A percentile compares a stretch with the other conserved stretches of the same genome.
Conservation (phyloP, 2,329 filamentous ascomycete species). For the Fusarium nelsonii region DNA sequence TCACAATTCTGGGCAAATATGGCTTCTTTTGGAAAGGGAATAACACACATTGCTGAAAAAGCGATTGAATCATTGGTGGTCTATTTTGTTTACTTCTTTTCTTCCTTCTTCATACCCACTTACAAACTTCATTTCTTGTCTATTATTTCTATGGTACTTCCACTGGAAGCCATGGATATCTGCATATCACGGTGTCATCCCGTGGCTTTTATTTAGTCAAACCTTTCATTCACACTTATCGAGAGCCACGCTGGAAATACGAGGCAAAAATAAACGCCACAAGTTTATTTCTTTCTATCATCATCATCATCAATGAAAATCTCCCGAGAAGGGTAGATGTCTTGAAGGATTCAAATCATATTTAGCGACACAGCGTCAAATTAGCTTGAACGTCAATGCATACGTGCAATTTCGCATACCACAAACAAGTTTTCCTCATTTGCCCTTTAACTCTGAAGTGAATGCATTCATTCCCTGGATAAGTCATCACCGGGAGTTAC, state of each 20-base stretch:
- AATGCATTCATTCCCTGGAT: not conserved
- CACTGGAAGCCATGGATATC: not conserved
- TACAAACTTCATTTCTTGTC: constrained; percentile 25
- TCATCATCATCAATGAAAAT: constrained; percentile 20
- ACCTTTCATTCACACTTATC: constrained; percentile 39
- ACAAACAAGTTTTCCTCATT: not conserved
- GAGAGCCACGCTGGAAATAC: constrained; percentile 28
- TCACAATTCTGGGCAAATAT: constrained; percentile 15
- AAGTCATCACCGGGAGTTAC: constrained; percentile 21
- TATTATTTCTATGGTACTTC: constrained; percentile 17
- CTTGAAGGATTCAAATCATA: not conserved
- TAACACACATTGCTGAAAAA: constrained; percentile 20
- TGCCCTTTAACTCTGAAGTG: not conserved
- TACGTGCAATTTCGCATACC: constrained; percentile 22
- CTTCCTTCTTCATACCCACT: constrained; percentile 21
- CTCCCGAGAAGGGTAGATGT: constrained; percentile 22
- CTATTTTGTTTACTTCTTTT: not conserved
- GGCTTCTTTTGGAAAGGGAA: not conserved
- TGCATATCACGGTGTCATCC: constrained; percentile 21
- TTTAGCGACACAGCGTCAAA: constrained; percentile 32
- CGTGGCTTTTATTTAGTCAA: constrained; percentile 29
- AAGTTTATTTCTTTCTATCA: constrained; percentile 21
- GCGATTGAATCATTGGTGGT: constrained; percentile 8
- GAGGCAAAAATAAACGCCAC: constrained; percentile 17
- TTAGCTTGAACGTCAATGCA: constrained; percentile 27